Percentiles rank a stretch among this genome's conserved stretches.
These are phyloP conservation scores for Beta lomatogona DNA, from an alignment of 179 eudicot species.

Conservation along the genomic window DNA sequence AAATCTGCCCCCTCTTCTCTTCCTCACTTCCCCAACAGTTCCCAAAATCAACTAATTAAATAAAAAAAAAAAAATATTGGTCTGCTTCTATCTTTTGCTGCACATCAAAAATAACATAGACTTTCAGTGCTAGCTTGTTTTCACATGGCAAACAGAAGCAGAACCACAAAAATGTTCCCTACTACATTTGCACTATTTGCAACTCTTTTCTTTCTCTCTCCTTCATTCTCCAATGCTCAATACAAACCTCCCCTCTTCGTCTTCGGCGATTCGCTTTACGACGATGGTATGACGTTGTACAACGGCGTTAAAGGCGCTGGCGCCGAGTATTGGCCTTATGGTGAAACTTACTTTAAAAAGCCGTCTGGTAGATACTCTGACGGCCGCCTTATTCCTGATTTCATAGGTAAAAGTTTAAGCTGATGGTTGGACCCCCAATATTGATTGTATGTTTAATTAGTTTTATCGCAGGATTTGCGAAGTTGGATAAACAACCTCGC, in stretches of 20 bases:
- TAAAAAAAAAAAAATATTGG: not conserved
- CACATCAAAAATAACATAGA: not conserved
- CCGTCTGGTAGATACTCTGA: conserved; percentile 47
- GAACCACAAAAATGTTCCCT: not conserved
- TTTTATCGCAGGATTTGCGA: too few relatives aligned
- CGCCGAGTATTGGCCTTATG: conserved; percentile 45
- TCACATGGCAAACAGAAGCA: not conserved
- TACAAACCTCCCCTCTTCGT: conserved; percentile 32
- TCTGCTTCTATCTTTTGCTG: not conserved
- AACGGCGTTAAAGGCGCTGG: conserved; percentile 38
- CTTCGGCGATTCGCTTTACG: conserved; percentile 59
- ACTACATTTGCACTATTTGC: not conserved
- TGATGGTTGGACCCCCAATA: too few relatives aligned
- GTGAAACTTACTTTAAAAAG: conserved; percentile 45
- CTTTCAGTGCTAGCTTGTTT: not conserved
- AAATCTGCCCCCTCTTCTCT: not conserved
- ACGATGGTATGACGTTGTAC: conserved; percentile 46
- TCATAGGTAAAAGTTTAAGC: conserved; percentile 29
- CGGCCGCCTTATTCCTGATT: conserved; percentile 52
- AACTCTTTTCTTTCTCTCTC: conserved; percentile 9
- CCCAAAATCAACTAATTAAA: not conserved
- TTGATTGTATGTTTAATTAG: too few relatives aligned
- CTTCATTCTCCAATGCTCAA: conserved; percentile 12
- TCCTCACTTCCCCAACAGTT: not conserved
- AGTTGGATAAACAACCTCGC: too few relatives aligned